Evolutionary conservation across 2,329 filamentous ascomycete species (phyloP), one percentile per base, ranked within the genome.

Genomic region (Aureobasidium lini): DNA sequence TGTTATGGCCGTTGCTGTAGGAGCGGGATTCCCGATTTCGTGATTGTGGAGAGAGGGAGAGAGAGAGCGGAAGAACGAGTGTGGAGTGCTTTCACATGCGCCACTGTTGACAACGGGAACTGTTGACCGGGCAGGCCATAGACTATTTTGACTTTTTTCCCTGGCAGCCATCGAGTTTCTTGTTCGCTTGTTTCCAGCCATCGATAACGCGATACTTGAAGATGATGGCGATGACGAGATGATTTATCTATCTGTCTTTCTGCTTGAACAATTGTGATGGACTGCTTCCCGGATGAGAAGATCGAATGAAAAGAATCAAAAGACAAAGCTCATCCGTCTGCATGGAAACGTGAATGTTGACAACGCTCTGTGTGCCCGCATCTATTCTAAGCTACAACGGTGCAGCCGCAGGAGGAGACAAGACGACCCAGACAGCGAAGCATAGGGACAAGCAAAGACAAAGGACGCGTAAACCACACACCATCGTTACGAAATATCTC

Each of bases 361-460:
- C 32, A 40, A 52, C 48, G 48, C 1, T 39, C 13, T 40, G 47
- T 34, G 6, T 29, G 34, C 23, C 36, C 36, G 48, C 48, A 40
- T 52, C 48, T 52, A 52, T 52, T 52, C 48, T 52, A 9, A 40
- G 48, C 18, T 29, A n/a, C 48, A 52, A 52, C 48, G 48, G 48
- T 52, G n/a, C 48, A 40, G 23, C 48, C 16, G 48, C 48, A 52
- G 34, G 16, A 52, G 15, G 29, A 23, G 23, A 39, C 1, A 23
- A 23, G 23, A 8, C n/a, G 23, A 50, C 34, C 48, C 34, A 31
- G 9, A 29, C 23, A 40, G 6, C 48, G 16, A 11, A 39, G 23
- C 23, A 40, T 18, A 10, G 48, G 23, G 48, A 49, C 18, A 37
- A 29, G 23, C 48, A 52, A 9, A 29, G 18, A 31, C 6, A 34